Conservation (phyloP, 2,329 filamentous ascomycete species). For the Zalaria sp. region DNA sequence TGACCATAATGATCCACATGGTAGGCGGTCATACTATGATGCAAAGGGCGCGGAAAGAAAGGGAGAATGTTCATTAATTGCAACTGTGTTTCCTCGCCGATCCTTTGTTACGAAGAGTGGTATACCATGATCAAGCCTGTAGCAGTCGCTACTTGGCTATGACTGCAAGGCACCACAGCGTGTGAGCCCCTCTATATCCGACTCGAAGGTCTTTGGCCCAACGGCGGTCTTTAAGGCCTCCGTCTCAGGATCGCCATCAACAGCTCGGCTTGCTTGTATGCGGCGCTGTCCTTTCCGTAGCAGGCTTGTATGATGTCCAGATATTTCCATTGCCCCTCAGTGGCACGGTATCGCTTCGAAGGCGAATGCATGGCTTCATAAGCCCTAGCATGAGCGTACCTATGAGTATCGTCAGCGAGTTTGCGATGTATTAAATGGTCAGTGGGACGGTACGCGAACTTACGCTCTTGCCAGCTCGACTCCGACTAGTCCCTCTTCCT, state of each 20-base stretch:
- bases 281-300: background rate
- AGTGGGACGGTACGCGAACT: background rate
- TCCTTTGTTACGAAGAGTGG: too few relatives aligned
- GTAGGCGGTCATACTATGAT: too few relatives aligned
- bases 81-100: too few relatives aligned
- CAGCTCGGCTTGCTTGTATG: conserved; percentile 6
- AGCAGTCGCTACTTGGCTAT: too few relatives aligned
- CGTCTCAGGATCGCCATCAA: conserved; percentile 3
- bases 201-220: too few relatives aligned
- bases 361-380: conserved; percentile 2
- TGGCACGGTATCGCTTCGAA: conserved; percentile 8
- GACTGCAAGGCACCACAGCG: too few relatives aligned
- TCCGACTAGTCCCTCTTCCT: background rate
- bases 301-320: conserved; percentile 1
- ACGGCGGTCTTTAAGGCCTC: too few relatives aligned
- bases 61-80: too few relatives aligned
- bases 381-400: background rate
- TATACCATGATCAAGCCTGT: too few relatives aligned
- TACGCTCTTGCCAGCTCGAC: background rate
- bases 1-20: too few relatives aligned
- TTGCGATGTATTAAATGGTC: background rate
- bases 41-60: too few relatives aligned
- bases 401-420: background rate
- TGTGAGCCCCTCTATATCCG: too few relatives aligned
- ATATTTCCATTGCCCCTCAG: background rate